These are phyloP conservation scores for Dendryphion nanum DNA, from an alignment of 2,329 filamentous ascomycete species.

Conservation along the genomic window DNA sequence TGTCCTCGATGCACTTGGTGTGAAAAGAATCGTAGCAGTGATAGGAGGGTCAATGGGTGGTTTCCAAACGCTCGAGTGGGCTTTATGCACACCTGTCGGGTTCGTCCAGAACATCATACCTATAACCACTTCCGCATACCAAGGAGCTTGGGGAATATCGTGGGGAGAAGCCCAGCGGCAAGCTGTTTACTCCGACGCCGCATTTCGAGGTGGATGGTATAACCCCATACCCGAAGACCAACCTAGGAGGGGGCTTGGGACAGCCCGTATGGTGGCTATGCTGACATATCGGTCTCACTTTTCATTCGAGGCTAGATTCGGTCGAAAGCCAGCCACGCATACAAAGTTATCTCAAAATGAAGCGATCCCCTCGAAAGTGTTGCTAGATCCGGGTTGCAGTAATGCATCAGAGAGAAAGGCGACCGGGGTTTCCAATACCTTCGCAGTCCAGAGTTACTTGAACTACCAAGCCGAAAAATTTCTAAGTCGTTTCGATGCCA, in stretches of 20 bases:
- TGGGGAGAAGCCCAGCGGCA: constrained; percentile 59
- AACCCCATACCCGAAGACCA: constrained; percentile 30
- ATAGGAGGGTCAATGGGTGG: constrained; percentile 60
- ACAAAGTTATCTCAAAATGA: too few species aligned
- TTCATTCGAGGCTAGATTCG: constrained; percentile 39
- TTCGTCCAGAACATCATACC: constrained; percentile 55
- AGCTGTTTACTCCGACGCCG: constrained; percentile 40
- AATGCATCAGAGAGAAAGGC: too few species aligned
- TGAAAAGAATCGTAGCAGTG: constrained; percentile 53
- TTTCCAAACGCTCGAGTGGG: constrained; percentile 58
- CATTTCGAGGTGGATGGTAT: constrained; percentile 36
- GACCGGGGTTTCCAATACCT: constrained; percentile 43
- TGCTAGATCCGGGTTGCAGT: neutral
- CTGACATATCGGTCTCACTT: constrained; percentile 38
- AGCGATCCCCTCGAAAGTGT: neutral
- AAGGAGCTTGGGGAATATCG: constrained; percentile 59
- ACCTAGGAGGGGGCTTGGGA: constrained; percentile 33
- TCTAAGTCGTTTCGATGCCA: constrained; percentile 39
- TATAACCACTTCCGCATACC: constrained; percentile 56
- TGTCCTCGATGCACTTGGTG: constrained; percentile 55
- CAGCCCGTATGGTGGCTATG: constrained; percentile 42
- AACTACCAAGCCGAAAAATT: constrained; percentile 43
- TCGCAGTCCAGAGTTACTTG: constrained; percentile 39
- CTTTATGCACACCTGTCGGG: constrained; percentile 44
- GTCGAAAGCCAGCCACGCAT: too few species aligned